Evolutionary conservation across 78 protist genomes (phyloP), one percentile per base, ranked within the genome.

Genomic region (Dictyostelium purpureum): DNA sequence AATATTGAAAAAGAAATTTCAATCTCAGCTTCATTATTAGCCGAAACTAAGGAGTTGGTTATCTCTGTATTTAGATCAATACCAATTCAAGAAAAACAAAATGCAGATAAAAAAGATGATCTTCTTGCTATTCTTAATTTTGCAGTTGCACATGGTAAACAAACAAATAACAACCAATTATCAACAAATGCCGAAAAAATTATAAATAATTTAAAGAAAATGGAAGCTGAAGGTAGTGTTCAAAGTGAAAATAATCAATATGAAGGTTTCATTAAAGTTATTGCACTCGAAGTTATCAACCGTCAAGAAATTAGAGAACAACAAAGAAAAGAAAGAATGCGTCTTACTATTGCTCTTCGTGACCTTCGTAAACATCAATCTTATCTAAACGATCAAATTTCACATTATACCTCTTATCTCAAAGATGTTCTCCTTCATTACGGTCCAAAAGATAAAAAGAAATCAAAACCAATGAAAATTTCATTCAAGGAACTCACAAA

Each of bases 271-370:
- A 80, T 93, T 31, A 56, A 59, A 38, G 83, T 42, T 31, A 74
- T 93, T 14, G 77, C 96, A 5, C 18, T 93, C 42, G 96, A 91
- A 40, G 88, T 91, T 5, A 77, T 85, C 47, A 93, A 93, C 67
- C 56, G 96, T 38, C 94, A 70, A 49, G 82, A 88, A 42, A 88
- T 88, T 10, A 94, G 96, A 47, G 96, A 93, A 47, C 94, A 87
- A 21, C 96, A 93, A 42, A 21, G 88, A n/a, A 85, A 88, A 43
- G 96, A 93, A 31, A 54, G 90, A 61, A 77, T 73, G 81, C 79
- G 96, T 78, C 75, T 93, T 18, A 78, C 88, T 10, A 75, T 79
- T 18, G 93, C 96, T 10, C 14, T 87, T 16, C 56, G 94, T 45
- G 87, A 71, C 45, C 73, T 77, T 21, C 51, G 79, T 35, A 85